Evolutionary conservation across 805 yeast genomes (phyloP).

Genomic region (Candida wancherniae): DNA sequence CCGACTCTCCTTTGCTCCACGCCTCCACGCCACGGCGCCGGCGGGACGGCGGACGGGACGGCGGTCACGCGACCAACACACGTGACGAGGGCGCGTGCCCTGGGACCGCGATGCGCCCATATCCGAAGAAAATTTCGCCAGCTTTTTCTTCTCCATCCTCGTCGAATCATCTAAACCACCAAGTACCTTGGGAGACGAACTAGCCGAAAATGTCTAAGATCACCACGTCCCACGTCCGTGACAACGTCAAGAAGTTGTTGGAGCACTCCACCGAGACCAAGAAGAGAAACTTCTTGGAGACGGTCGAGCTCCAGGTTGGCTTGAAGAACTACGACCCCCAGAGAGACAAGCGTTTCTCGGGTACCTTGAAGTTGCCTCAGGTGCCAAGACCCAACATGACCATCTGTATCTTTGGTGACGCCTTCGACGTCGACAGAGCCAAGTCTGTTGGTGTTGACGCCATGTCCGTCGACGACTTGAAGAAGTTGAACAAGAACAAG

Average conservation of each 20-base stretch:
- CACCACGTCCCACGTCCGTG: slow-evolving; percentile 91
- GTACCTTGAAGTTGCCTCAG: slow-evolving; percentile 95
- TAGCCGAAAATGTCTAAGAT: slow-evolving; percentile 71
- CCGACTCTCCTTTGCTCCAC: too few relatives aligned
- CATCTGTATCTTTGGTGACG: slow-evolving; percentile 99
- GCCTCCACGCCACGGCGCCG: too few relatives aligned
- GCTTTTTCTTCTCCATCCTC: slow-evolving; percentile 38
- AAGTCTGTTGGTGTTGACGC: slow-evolving; percentile 99
- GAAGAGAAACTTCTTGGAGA: slow-evolving; percentile 99
- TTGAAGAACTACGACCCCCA: slow-evolving; percentile 99
- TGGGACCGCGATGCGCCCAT: too few relatives aligned
- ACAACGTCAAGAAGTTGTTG: slow-evolving; percentile 88
- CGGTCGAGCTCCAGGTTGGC: slow-evolving; percentile 99
- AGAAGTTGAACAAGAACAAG: slow-evolving; percentile 99
- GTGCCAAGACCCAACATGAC: slow-evolving; percentile 99
- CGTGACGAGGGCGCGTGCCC: too few relatives aligned
- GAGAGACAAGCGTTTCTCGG: slow-evolving; percentile 99
- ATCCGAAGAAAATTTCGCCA: too few relatives aligned
- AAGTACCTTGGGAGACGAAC: slow-evolving; percentile 73
- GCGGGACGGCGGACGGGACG: background rate
- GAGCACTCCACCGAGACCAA: slow-evolving; percentile 89
- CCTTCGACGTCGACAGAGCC: slow-evolving; percentile 99
- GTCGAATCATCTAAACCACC: slow-evolving; percentile 52
- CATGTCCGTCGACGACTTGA: slow-evolving; percentile 99
- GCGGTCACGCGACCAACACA: background rate